Evolutionary conservation across 441 rosid genomes (phyloP), one percentile per base, ranked within the genome.

Genomic region (Capsella rubella): DNA sequence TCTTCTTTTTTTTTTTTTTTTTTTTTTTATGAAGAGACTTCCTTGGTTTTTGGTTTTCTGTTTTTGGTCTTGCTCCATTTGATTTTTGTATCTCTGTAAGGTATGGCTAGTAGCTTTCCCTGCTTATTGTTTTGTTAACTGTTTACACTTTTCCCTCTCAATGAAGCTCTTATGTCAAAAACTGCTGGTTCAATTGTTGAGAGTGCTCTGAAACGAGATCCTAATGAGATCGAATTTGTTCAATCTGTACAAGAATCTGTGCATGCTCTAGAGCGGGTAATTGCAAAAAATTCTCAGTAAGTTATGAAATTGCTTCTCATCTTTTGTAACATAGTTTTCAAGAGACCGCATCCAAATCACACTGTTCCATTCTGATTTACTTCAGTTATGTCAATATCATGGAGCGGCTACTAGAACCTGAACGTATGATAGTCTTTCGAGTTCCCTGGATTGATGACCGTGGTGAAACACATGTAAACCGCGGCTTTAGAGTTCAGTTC

Each of bases 391-490:
- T 88, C 82, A 96, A 83, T 83, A 88, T 96, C 63, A 90, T 96
- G 98, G 99, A 96, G 82, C 91, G 97, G 67, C 77, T 96, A 74
- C 68, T 93, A 80, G 99, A 96, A 79, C 99, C 98, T 10, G 98
- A 96, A 73, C 90, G 98, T 8, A 90, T 87, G 87, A 85, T 96
- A 81, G 79, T 91, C 66, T 96, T 96, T 70, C 92, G 98, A 79
- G 98, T 96, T 71, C 97, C 99, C 10, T 96, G 98, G 99, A 84
- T 86, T 71, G 98, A 96, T 87, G 99, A 96, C 74, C 89, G 93
- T 69, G 99, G 98, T 53, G 99, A 93, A 84, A 91, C 93, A 51
- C 97, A 93, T 84, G 94, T 93, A 51, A 91, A 91, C 81, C 87
- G 99, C 39, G 99, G 99, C 42, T 93, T 91, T 79, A 82, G 98